These are phyloP conservation scores for fission yeast (Schizosaccharomyces pombe) DNA, from an alignment of 805 yeast species.

Conservation along the genomic window DNA sequence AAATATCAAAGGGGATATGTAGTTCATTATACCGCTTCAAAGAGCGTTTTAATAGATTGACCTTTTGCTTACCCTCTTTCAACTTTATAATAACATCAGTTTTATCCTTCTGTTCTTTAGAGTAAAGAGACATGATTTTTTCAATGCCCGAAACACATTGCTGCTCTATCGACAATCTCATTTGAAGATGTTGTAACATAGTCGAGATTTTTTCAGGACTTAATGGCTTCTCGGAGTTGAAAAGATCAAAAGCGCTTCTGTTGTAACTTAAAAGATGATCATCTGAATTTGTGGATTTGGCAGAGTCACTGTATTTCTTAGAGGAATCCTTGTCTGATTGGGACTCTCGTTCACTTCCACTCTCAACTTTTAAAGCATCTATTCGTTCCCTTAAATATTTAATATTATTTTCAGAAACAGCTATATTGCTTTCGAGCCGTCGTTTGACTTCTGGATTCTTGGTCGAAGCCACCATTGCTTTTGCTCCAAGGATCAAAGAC, in stretches of 20 bases:
- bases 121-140: not conserved
- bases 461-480: slow-evolving; percentile 55
- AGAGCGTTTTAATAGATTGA: not conserved
- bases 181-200: slow-evolving; percentile 1
- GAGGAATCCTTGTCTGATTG: not conserved
- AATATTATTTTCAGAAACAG: slow-evolving; percentile 78
- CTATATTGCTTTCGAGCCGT: slow-evolving; percentile 68
- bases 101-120: not conserved
- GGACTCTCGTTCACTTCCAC: slow-evolving; percentile 6
- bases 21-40: slow-evolving; percentile 2
- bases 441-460: slow-evolving; percentile 63
- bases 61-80: not conserved
- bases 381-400: slow-evolving; percentile 66
- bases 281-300: too few species aligned
- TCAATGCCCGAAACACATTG: slow-evolving; percentile 1
- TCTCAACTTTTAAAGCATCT: slow-evolving; percentile 28
- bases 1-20: not conserved
- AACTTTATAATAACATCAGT: not conserved
- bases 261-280: not conserved
- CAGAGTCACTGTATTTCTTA: not conserved
- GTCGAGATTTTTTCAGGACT: not conserved
- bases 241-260: not conserved
- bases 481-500: slow-evolving; percentile 73
- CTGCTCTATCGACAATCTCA: not conserved
- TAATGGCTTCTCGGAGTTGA: not conserved